phyloP scores from a whole-genome alignment of 176 grass and related monocot species.

The maize (Zea mays) region DNA sequence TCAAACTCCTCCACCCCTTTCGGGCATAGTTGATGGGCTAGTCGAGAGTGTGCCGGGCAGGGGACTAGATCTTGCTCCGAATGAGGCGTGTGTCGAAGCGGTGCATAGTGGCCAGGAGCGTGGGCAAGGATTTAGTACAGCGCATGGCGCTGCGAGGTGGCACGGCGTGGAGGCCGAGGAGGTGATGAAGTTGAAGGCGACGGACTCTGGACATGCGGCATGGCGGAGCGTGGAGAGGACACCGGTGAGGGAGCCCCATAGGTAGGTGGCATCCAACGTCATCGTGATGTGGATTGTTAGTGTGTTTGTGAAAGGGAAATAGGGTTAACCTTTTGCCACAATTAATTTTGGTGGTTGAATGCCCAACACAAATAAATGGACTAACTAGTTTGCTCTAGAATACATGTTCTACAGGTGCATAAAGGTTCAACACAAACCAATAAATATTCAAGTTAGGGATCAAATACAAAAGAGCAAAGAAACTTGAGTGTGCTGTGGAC shows the following conservation, averaged over 20 bases:
- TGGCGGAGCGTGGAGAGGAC: constrained; percentile 88
- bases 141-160: constrained; percentile 47
- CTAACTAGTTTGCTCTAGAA: no score
- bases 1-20: no score
- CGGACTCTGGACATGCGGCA: constrained; percentile 85
- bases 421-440: no score
- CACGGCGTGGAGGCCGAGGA: constrained; percentile 51
- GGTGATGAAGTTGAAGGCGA: constrained; percentile 79
- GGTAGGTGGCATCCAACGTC: constrained; percentile 86
- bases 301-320: no score
- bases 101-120: constrained; percentile 66
- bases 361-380: no score
- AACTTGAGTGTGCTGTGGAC: no score
- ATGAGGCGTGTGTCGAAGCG: constrained; percentile 81
- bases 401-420: no score
- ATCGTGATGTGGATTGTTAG: constrained; percentile 93
- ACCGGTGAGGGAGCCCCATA: constrained; percentile 81
- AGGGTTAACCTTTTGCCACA: no score
- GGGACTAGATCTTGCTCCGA: constrained; percentile 81
- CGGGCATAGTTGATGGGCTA: constrained; percentile 96
- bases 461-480: no score
- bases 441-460: no score
- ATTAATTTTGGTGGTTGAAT: no score
- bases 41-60: constrained; percentile 87
- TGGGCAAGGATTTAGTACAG: constrained; percentile 75